Evolutionary conservation across 2,329 filamentous ascomycete genomes (phyloP), one percentile per base, ranked within the genome.

Genomic region (Xylariaceae sp.): DNA sequence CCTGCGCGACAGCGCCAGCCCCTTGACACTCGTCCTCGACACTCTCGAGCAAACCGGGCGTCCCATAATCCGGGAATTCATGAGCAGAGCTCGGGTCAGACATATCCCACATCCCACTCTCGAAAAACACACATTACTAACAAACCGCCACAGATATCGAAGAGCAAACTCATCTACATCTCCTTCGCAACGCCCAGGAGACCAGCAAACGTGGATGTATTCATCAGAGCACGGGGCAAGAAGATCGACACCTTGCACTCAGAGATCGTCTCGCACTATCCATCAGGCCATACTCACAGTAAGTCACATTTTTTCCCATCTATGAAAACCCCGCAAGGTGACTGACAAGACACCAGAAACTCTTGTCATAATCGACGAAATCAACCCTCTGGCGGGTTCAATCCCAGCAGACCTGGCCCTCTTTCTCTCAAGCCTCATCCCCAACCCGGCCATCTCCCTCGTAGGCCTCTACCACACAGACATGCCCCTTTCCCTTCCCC

Each of bases 11-110:
- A 86, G 85, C 58, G 86, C 88, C 11, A 96, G 91, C 53, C 93
- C 93, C 2, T 85, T 97, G 69, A 97, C 92, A 0, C 78, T 97
- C 30, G 75, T 97, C 2, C 80, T 96, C 58, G 93, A 97, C 74
- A 90, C 82, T 39, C 79, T 97, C 35, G 91, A 96, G 75, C 92
- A 96, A 75, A 85, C 87, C 30, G 89, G 86, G 5, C 80, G 79
- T 35, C 86, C 87, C 0, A 75, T 96, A 3, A 64, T 93, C 1
- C 76, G 78, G 15, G 92, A 96, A 73, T 90, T 93, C 73, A 83
- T 89, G 56, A 78, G 80, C 51, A 82, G 92, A 67, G 90, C 89
- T 57, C 89, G 88, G 78, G 90, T 89, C 67, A 60, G 75, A 67
- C 54, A 61, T 6, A 45, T 58, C 4, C 11, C 13, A 6, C 42